A percentile compares a stretch with the other conserved stretches of the same genome.
Conservation (phyloP, 179 eudicot species). For the Vitellaria paradoxa region DNA sequence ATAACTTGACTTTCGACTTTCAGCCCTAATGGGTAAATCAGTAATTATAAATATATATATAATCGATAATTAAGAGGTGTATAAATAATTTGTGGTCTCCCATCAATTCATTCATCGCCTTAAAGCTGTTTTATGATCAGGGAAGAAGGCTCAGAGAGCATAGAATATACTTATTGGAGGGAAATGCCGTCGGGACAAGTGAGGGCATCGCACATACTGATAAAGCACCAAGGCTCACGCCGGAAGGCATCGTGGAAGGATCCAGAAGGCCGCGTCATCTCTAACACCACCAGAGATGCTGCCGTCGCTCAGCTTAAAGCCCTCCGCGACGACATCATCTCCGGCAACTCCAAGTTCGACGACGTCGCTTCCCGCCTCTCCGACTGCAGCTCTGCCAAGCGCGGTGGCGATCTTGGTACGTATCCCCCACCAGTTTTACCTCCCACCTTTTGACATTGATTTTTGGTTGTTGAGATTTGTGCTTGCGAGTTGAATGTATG, state of each 20-base stretch:
- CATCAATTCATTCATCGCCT: too few relatives aligned
- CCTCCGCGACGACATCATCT: conserved; percentile 58
- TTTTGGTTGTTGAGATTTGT: neutral
- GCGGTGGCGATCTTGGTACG: conserved; percentile 86
- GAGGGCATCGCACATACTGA: conserved; percentile 80
- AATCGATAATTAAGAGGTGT: too few relatives aligned
- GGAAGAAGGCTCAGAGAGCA: too few relatives aligned
- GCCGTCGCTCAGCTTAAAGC: conserved; percentile 64
- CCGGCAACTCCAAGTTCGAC: conserved; percentile 54
- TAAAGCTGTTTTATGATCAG: too few relatives aligned
- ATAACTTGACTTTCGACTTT: too few relatives aligned
- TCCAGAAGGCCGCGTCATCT: conserved; percentile 71
- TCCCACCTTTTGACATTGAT: neutral
- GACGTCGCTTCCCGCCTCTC: conserved; percentile 58
- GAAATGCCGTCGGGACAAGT: conserved; percentile 48
- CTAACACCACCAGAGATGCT: conserved; percentile 54
- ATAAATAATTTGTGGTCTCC: too few relatives aligned
- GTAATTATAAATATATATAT: too few relatives aligned
- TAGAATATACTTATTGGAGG: too few relatives aligned
- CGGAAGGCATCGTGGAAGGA: conserved; percentile 90
- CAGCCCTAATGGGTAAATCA: too few relatives aligned
- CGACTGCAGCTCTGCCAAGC: conserved; percentile 86
- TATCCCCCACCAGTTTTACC: neutral
- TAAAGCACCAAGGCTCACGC: conserved; percentile 82
- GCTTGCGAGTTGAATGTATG: neutral